Base-by-base conservation (phyloP, 164 flowering plant genomes). In the Amborella trichopoda region DNA sequence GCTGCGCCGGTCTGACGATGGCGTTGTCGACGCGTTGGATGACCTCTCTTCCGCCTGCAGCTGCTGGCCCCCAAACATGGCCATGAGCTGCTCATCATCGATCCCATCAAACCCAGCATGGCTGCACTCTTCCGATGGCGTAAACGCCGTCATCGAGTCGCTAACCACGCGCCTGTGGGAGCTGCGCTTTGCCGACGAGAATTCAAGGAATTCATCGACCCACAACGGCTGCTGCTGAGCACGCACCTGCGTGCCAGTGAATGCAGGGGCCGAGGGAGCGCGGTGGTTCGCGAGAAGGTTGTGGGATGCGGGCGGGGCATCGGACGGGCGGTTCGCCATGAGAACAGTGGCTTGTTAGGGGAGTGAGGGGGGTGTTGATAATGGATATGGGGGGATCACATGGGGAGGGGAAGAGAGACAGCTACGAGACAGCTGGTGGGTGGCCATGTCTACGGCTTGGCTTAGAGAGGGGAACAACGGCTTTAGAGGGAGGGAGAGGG, bases 131-230 rank as follows among this genome's bases (percentile, higher is more conserved):
- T 22, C 14, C 22, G 49, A 17, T 67, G 66, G 0, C 33, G 81
- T 82, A 2, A 75, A 68, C 68, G 77, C 81, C 20, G 88, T 65
- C 18, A 81, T 50, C 13, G 84, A 73, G 63, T 84, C 87, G 50
- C 83, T 81, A 4, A 48, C 60, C 5, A 84, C 68, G 19, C 88
- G 52, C 41, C 87, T 71, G 60, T 77, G 82, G 23, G 65, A 30
- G 17, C 69, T 68, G 2, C 84, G 74, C 13, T 72, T 27, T 6
- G 67, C 46, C 20, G 88, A 63, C 20, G 96, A 73, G 71, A 87
- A 87, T 62, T 81, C 88, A 44, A 81, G 78, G 68, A 87, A 87
- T 47, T 87, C 94, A 22, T 87, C 90, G 1, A 77, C 68, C 93
- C 94, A 83, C 0, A 68, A 69, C 2, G 71, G 68, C 3, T 53